Conservation (phyloP, 1,139 yeast species). For the Suhomyces maxii region DNA sequence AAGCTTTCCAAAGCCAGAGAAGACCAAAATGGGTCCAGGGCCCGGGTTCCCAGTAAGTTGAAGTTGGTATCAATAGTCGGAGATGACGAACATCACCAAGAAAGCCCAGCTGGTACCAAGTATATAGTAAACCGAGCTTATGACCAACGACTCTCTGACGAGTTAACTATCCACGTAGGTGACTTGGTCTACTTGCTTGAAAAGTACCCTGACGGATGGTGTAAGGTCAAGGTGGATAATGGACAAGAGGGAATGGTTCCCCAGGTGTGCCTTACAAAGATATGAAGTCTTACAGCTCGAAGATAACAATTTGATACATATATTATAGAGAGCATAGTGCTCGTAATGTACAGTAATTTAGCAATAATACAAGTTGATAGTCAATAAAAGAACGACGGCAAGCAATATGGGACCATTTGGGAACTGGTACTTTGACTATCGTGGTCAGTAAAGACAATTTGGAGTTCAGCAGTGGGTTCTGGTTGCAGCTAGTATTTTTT, state of each 20-base stretch:
- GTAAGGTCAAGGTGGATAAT: constrained; percentile 23
- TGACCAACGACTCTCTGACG: constrained; percentile 33
- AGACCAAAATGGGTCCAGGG: background rate
- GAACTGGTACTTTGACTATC: background rate
- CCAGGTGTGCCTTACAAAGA: constrained; percentile 27
- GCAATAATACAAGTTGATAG: background rate
- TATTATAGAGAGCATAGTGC: background rate
- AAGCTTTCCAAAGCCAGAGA: constrained; percentile 16
- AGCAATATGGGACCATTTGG: no score
- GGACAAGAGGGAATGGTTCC: constrained; percentile 35
- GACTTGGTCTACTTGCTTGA: constrained; percentile 30
- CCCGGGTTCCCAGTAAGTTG: constrained; percentile 2
- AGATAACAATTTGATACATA: background rate
- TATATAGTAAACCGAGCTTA: constrained; percentile 29
- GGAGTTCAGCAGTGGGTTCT: no score
- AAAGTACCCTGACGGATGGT: constrained; percentile 45
- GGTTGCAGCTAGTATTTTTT: no score
- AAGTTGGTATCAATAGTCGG: constrained; percentile 3
- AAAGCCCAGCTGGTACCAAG: background rate
- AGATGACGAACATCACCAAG: background rate
- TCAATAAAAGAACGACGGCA: background rate
- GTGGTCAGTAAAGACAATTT: no score
- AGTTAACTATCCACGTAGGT: constrained; percentile 32
- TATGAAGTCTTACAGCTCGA: no score
- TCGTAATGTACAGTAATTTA: background rate